phyloP scores from a whole-genome alignment of 83 land plant species.

The Picea engelmannii region DNA sequence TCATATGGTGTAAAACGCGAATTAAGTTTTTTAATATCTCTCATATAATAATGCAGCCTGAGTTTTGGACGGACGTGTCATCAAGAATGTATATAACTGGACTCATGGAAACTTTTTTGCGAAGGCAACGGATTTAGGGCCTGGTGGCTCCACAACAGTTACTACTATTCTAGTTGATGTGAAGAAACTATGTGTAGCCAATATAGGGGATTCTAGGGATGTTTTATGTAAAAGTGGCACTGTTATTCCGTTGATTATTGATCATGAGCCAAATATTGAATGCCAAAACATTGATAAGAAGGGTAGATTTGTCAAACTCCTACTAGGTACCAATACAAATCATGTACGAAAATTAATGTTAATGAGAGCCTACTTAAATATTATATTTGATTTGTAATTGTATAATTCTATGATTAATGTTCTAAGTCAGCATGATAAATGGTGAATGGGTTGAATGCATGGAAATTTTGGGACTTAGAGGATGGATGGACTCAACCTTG shows the following conservation, averaged over 20 bases:
- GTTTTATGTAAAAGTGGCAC: slow-evolving; percentile 52
- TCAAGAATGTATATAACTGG: slow-evolving; percentile 57
- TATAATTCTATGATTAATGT: not conserved
- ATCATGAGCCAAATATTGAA: slow-evolving; percentile 78
- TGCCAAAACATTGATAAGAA: slow-evolving; percentile 46
- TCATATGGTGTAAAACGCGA: not conserved
- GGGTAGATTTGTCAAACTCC: slow-evolving; percentile 6
- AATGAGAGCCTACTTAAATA: not conserved
- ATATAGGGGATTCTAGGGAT: slow-evolving; percentile 89
- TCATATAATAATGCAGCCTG: slow-evolving; percentile 39
- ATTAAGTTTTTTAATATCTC: not conserved
- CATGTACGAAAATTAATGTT: not conserved
- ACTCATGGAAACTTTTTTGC: slow-evolving; percentile 67
- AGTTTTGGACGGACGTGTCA: slow-evolving; percentile 64
- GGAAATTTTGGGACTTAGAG: no score
- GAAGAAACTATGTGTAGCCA: slow-evolving; percentile 59
- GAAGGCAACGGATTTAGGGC: slow-evolving; percentile 45
- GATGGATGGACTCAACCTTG: no score
- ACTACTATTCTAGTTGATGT: slow-evolving; percentile 79
- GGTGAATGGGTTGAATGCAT: no score
- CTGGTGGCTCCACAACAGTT: slow-evolving; percentile 87
- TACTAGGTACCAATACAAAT: slow-evolving; percentile 56
- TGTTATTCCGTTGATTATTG: slow-evolving; percentile 66
- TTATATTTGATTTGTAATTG: not conserved
- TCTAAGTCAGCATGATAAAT: no score